Evolutionary conservation across 2,329 filamentous ascomycete species (phyloP).

Genomic region (Penicillium hesseltinei): DNA sequence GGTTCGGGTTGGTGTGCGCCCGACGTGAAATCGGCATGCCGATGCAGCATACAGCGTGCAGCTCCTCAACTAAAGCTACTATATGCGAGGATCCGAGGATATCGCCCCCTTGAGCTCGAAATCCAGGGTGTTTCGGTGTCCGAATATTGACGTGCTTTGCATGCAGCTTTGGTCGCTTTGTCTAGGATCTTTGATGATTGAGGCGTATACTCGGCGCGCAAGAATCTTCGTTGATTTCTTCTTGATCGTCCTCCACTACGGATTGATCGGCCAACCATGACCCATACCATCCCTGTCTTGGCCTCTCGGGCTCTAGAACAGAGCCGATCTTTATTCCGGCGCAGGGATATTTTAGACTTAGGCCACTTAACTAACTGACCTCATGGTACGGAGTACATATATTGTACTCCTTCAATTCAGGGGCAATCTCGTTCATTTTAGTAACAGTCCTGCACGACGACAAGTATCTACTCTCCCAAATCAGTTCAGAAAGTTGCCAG

Average conservation of each 20-base stretch:
- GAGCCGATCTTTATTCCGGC: background rate
- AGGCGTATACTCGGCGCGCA: background rate
- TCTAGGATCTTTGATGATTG: background rate
- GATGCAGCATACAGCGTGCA: background rate
- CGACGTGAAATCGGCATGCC: conserved; percentile 10
- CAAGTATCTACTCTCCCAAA: background rate
- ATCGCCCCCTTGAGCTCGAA: background rate
- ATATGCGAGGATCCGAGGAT: background rate
- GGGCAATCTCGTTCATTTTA: background rate
- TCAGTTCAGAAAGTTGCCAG: background rate
- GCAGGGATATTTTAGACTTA: background rate
- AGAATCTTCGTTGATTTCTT: background rate
- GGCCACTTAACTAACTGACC: background rate
- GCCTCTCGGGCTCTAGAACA: conserved; percentile 5
- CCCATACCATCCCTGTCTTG: background rate
- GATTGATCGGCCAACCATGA: conserved; percentile 3
- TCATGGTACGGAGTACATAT: background rate
- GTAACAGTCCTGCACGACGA: background rate
- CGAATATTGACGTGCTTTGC: background rate
- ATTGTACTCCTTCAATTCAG: background rate
- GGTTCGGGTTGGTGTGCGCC: background rate
- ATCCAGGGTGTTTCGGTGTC: background rate
- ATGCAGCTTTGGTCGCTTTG: background rate
- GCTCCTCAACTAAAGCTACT: background rate
- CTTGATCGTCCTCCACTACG: background rate